Percentiles rank a stretch among this genome's conserved stretches.
Conservation (phyloP, 164 flowering plant genomes). For the Berberis vulgaris region DNA sequence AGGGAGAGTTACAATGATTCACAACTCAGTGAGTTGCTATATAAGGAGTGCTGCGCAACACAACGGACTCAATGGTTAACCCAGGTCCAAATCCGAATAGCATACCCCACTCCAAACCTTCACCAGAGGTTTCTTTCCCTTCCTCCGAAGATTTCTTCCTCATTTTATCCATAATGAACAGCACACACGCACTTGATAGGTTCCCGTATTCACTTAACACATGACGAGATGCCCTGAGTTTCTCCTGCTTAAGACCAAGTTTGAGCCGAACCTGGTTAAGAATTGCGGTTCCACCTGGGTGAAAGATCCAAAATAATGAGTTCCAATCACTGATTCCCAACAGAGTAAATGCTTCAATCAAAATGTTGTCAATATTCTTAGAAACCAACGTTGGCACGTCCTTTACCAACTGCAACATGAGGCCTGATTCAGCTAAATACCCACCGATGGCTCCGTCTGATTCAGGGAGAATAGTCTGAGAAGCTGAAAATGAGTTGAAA, state of each 20-base stretch:
- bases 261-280: not conserved
- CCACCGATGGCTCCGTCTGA: not conserved
- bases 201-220: not conserved
- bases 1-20: no score
- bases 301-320: not conserved
- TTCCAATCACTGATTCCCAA: not conserved
- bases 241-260: not conserved
- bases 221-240: not conserved
- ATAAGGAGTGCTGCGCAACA: no score
- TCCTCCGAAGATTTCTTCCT: not conserved
- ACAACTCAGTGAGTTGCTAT: no score
- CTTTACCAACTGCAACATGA: not conserved
- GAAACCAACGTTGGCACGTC: not conserved
- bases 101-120: no score
- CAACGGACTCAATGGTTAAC: no score
- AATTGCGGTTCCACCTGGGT: not conserved
- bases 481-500: not conserved
- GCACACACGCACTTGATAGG: not conserved
- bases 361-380: not conserved
- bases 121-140: no score
- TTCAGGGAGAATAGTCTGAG: not conserved
- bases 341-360: not conserved
- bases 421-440: not conserved
- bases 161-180: not conserved
- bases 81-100: no score